Evolutionary conservation across 106 monocot species (phyloP), one percentile per base, ranked within the genome.

Genomic region (Vanilla planifolia): DNA sequence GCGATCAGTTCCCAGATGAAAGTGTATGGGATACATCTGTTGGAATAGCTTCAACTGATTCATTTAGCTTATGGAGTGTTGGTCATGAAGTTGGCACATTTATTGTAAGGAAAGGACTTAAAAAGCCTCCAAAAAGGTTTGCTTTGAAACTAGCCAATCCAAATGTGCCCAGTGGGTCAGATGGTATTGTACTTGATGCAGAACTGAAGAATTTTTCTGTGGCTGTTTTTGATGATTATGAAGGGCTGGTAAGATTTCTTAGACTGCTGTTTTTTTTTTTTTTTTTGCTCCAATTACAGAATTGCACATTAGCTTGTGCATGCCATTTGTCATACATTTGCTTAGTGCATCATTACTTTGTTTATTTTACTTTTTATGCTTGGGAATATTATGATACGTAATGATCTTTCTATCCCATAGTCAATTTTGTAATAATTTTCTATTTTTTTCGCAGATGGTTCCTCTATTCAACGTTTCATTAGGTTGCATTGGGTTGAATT

Each of bases 151-250:
- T 98, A 63, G 79, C 73, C 52, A 72, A 51, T 44, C 67, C 72
- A 75, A 71, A 73, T 51, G 37, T 60, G 53, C 82, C 84, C 10
- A 73, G 69, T 75, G 70, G 69, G 48, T 73, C 79, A 55, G 77
- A 85, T 73, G 70, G 69, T 53, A 82, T 68, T 32, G 74, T 80
- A 7, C 71, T 98, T 56, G 79, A 82, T 77, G 81, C 80, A 24
- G 73, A 88, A 78, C 75, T 98, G n/a, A 85, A 88, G 62, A 68
- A 81, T 16, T 80, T 98, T 17, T 92, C 98, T 71, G 87, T 80
- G 24, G 81, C 84, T 61, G 61, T 92, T 48, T 88, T 88, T 80
- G 98, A 98, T 82, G 98, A 98, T 73, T 88, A 88, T 78, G 98
- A 88, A 67, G 98, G 91, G 36, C 33, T 98, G 80, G 98, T 98